Percentiles rank a stretch among this genome's conserved stretches.
Conservation (phyloP, 306 rosid species). For the Pterocarpus macrocarpus region DNA sequence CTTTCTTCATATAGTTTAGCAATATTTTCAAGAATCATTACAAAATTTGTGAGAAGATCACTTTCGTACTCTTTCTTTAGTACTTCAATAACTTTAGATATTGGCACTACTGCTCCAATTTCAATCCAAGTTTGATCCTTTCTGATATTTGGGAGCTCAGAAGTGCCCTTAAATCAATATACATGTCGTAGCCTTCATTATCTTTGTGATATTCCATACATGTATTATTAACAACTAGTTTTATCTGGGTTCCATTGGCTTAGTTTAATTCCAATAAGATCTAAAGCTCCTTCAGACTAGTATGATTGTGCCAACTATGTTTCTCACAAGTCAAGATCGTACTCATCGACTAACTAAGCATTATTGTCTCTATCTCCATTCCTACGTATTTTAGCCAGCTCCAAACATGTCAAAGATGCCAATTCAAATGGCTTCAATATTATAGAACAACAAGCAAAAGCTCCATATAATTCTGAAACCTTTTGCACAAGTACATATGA, state of each 20-base stretch:
- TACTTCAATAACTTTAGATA: constrained; percentile 71
- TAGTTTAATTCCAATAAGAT: constrained; percentile 48
- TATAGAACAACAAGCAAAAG: no score
- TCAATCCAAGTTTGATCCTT: constrained; percentile 69
- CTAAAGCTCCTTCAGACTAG: constrained; percentile 62
- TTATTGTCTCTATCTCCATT: no score
- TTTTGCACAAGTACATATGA: no score
- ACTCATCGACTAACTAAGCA: no score
- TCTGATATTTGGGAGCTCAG: constrained; percentile 64
- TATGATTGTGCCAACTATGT: constrained; percentile 69
- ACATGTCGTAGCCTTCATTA: constrained; percentile 55
- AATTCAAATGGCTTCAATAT: no score
- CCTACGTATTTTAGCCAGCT: no score
- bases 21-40: constrained; percentile 58
- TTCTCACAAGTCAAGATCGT: constrained; percentile 53
- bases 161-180: constrained; percentile 67
- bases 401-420: no score
- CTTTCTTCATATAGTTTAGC: constrained; percentile 76
- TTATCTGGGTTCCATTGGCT: constrained; percentile 41
- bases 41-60: constrained; percentile 52
- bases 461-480: no score
- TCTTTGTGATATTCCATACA: constrained; percentile 85
- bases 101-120: constrained; percentile 78
- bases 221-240: constrained; percentile 81
- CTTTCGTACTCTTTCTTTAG: constrained; percentile 46